Percentiles rank a stretch among this genome's conserved stretches.
Conservation (phyloP, 352 stramenopile species). For the Phytophthora litchii region DNA sequence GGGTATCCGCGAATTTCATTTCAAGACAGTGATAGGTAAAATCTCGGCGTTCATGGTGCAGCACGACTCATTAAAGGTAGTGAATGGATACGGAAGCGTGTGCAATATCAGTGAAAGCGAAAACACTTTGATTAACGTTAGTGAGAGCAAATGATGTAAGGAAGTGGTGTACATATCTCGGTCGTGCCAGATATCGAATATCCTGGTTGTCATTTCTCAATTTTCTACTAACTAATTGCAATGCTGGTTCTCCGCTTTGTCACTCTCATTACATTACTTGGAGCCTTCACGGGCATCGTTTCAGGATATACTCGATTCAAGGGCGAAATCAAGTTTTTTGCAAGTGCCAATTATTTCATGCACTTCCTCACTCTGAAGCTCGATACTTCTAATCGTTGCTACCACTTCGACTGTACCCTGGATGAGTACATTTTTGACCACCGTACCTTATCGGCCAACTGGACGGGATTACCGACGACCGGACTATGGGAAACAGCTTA, state of each 20-base stretch:
- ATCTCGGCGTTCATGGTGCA: constrained; percentile 8
- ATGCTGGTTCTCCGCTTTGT: neutral
- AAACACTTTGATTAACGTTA: neutral
- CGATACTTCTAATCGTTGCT: neutral
- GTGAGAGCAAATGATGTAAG: too few species aligned
- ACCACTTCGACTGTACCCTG: neutral
- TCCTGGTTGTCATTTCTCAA: neutral
- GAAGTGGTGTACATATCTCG: too few species aligned
- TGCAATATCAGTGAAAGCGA: neutral
- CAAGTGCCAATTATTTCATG: neutral
- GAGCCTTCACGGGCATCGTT: neutral
- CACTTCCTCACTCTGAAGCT: neutral
- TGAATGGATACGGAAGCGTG: neutral
- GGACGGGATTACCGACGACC: neutral
- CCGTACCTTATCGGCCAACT: neutral
- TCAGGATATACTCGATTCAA: neutral
- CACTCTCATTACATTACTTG: neutral
- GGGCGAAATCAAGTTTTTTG: neutral
- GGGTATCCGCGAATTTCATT: constrained; percentile 3
- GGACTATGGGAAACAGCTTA: neutral
- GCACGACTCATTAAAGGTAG: neutral
- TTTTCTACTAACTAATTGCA: neutral
- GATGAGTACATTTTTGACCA: neutral
- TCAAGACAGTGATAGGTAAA: constrained; percentile 5
- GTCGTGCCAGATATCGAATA: too few species aligned